Evolutionary conservation across 441 rosid genomes (phyloP).

Genomic region (Heliophila coronopifolia): DNA sequence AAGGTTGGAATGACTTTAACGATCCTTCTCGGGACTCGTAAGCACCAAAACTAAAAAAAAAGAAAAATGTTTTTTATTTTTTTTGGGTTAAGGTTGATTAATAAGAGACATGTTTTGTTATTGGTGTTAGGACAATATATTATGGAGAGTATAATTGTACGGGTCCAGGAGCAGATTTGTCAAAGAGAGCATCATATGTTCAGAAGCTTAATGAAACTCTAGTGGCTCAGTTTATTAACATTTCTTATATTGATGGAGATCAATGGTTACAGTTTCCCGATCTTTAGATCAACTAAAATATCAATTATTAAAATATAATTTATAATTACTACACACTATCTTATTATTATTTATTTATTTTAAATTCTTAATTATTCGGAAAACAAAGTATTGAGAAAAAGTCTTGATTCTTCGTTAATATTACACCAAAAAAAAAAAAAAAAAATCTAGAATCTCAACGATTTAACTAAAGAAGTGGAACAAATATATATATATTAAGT

Average conservation of each 20-base stretch:
- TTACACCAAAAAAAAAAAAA: too few species aligned
- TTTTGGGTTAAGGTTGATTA: not conserved
- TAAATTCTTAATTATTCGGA: too few species aligned
- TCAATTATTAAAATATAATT: too few species aligned
- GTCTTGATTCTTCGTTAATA: too few species aligned
- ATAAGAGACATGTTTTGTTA: not conserved
- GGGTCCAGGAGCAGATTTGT: slow-evolving; percentile 61
- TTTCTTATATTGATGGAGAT: slow-evolving; percentile 61
- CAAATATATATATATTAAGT: too few species aligned
- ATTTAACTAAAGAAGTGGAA: too few species aligned
- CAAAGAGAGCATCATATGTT: slow-evolving; percentile 48
- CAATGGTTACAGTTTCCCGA: slow-evolving; percentile 55
- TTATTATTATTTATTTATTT: too few species aligned
- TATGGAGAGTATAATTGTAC: slow-evolving; percentile 74
- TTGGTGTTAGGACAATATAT: slow-evolving; percentile 47
- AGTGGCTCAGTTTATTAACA: slow-evolving; percentile 45
- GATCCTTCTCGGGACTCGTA: slow-evolving; percentile 75
- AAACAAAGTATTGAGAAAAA: too few species aligned
- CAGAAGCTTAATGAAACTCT: slow-evolving; percentile 62
- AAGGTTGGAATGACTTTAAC: slow-evolving; percentile 85
- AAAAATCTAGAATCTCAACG: too few species aligned
- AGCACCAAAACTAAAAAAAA: too few species aligned
- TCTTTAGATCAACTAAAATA: not conserved
- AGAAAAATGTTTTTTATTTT: too few species aligned
- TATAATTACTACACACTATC: too few species aligned